Percentiles rank a stretch among this genome's conserved stretches.
Conservation (phyloP, 2,329 filamentous ascomycete species). For the Pseudomassariella vexata region DNA sequence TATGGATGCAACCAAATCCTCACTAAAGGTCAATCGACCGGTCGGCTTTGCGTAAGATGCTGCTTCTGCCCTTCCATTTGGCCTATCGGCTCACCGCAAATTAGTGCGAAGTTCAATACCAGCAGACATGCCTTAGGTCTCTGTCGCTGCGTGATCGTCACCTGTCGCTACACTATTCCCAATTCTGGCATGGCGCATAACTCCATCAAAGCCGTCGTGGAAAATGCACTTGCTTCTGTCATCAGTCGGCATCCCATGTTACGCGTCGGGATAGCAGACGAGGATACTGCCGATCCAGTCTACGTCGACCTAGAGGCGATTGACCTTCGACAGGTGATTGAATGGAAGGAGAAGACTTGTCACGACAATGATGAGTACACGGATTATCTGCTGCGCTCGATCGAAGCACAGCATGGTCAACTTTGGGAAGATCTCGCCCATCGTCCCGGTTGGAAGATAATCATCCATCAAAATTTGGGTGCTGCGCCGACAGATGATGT, state of each 20-base stretch:
- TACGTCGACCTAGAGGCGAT: constrained; percentile 39
- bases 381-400: constrained; percentile 22
- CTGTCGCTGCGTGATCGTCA: constrained; percentile 39
- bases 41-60: no score
- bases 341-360: constrained; percentile 22
- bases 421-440: constrained; percentile 33
- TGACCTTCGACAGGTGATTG: constrained; percentile 36
- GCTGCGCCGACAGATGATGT: constrained; percentile 8
- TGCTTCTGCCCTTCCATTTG: no score
- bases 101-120: constrained; percentile 21
- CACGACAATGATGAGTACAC: constrained; percentile 22
- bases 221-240: constrained; percentile 32
- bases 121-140: constrained; percentile 40
- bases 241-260: constrained; percentile 40
- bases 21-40: no score
- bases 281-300: constrained; percentile 34
- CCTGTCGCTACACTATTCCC: constrained; percentile 34
- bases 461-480: constrained; percentile 27
- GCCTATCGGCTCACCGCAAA: not conserved
- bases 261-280: constrained; percentile 39
- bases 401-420: constrained; percentile 32
- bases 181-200: constrained; percentile 6
- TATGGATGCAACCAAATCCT: no score
- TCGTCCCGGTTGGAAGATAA: constrained; percentile 42
- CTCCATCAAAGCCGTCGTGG: constrained; percentile 20